Conservation (phyloP, 2,329 filamentous ascomycete species). For the Exophiala sp. region DNA sequence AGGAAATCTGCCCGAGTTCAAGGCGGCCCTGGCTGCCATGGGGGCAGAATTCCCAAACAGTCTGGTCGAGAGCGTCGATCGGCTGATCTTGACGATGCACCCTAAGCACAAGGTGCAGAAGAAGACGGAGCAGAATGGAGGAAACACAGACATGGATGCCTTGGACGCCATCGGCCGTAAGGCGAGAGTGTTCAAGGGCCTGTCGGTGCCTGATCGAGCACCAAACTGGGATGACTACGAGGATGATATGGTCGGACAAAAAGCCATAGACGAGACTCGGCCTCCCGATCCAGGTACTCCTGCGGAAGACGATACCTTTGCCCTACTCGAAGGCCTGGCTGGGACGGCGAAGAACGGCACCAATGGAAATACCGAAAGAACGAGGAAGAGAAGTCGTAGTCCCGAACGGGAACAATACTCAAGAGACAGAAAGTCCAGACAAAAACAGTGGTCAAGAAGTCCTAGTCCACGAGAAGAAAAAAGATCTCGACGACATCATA, state of each 20-base stretch:
- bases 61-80: conserved; percentile 86
- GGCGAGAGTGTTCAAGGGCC: conserved; percentile 81
- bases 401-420: conserved; percentile 50
- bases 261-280: conserved; percentile 31
- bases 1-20: conserved; percentile 66
- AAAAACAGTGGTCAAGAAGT: conserved; percentile 52
- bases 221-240: conserved; percentile 52
- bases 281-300: conserved; percentile 5
- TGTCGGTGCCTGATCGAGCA: conserved; percentile 79
- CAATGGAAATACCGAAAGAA: conserved; percentile 36
- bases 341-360: conserved; percentile 54
- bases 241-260: conserved; percentile 30
- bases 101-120: conserved; percentile 71
- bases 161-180: conserved; percentile 62
- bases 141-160: conserved; percentile 36
- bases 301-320: conserved; percentile 83
- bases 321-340: conserved; percentile 81
- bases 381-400: conserved; percentile 54
- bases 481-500: conserved; percentile 34
- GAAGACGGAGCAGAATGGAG: conserved; percentile 37
- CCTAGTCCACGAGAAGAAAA: conserved; percentile 44
- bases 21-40: conserved; percentile 68
- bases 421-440: conserved; percentile 44
- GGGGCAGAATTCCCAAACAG: conserved; percentile 81
- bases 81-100: conserved; percentile 83